Conservation (phyloP, 352 stramenopile genomes). For the Pythium scleroteichum region DNA sequence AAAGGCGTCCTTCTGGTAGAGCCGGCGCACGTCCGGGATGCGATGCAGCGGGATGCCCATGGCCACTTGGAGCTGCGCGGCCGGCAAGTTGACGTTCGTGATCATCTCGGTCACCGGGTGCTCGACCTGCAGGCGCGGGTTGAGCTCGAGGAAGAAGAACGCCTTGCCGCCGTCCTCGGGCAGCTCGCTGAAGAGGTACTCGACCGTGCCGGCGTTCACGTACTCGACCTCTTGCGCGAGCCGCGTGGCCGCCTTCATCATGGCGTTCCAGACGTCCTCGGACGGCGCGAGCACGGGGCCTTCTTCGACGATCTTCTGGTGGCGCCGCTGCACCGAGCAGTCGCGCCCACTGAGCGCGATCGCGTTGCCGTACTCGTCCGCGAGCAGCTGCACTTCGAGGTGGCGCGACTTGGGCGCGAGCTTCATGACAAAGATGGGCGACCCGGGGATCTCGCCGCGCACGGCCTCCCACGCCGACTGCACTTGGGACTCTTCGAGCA, state of each 20-base stretch:
- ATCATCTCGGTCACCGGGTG: constrained; percentile 99
- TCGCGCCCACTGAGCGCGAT: constrained; percentile 99
- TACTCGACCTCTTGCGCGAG: constrained; percentile 99
- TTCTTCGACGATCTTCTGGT: constrained; percentile 99
- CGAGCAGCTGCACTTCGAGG: constrained; percentile 99
- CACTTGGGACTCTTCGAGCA: constrained; percentile 91
- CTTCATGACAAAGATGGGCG: constrained; percentile 99
- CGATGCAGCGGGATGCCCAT: constrained; percentile 99
- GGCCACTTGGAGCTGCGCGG: constrained; percentile 97
- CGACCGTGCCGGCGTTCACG: constrained; percentile 98
- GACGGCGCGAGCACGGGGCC: constrained; percentile 93
- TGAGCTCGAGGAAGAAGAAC: constrained; percentile 99
- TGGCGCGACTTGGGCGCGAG: constrained; percentile 96
- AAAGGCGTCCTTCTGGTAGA: constrained; percentile 96
- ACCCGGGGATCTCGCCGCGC: constrained; percentile 97
- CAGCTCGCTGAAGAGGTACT: constrained; percentile 99
- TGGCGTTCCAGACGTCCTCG: constrained; percentile 95
- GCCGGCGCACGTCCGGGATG: constrained; percentile 97
- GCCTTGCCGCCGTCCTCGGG: constrained; percentile 89
- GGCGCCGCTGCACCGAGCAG: constrained; percentile 98
- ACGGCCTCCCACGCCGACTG: constrained; percentile 96
- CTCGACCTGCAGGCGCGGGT: constrained; percentile 99
- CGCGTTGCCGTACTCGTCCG: constrained; percentile 98
- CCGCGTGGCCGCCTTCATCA: constrained; percentile 97
- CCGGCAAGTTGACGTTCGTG: constrained; percentile 96